Evolutionary conservation across 805 yeast species (phyloP), one percentile per base, ranked within the genome.

Genomic region (Kodamaea lidongshanica): DNA sequence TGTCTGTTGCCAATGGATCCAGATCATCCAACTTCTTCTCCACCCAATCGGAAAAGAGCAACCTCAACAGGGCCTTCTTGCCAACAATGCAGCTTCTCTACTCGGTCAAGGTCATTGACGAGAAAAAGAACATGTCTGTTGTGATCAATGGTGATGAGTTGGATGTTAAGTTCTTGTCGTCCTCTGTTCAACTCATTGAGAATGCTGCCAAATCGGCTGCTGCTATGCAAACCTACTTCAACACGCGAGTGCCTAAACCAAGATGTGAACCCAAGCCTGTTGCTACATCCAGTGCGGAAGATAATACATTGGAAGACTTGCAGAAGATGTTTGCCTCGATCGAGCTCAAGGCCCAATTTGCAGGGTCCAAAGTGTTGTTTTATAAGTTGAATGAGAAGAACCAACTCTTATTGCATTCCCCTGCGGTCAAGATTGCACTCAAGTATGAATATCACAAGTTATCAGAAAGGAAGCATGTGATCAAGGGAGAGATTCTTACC

Each of bases 1-100:
- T 82, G 2, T 74, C 94, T 0, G 74, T 78, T 2, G 88, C 94
- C 0, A 72, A 72, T 41, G 86, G 89, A 0, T 42, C 58, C 5
- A 50, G 68, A 4, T 52, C 79, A 3, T 52, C 68, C 15, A 64
- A 66, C 23, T 74, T 72, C 49, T 72, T 63, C 54, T 57, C 73
- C 35, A 39, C 48, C 3, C 56, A 57, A 19, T 57, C 73, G 33
- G 78, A 75, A 46, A 50, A 60, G 34, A 45, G 58, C 16, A 61
- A 65, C 27, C 62, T 66, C 13, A 80, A 78, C 40, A 56, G 88
- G 31, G 84, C 84, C 0, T 79, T 66, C 40, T 65, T 82, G 38
- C 86, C 92, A 1, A 70, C 67, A 23, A 71, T 82, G 58, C 87
- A 81, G 48, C 54, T 79, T 30, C 56, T 65, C 18, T 77, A 73